Evolutionary conservation across 768 basidiomycete genomes (phyloP).

Genomic region (Udeniomyces megalosporus): DNA sequence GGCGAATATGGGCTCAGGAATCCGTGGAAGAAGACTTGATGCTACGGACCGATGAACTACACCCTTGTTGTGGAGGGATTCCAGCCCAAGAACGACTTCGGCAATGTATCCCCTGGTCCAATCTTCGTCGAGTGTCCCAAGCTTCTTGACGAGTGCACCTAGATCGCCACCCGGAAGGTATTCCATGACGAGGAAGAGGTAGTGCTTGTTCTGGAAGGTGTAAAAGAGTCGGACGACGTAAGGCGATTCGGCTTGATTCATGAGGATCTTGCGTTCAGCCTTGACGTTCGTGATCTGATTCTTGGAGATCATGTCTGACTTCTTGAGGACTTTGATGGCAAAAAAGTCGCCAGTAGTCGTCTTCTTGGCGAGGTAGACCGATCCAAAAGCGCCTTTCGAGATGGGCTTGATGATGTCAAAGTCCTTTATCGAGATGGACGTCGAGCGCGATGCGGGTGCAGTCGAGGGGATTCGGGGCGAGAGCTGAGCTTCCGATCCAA

Average conservation of each 20-base stretch:
- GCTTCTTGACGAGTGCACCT: conserved; percentile 84
- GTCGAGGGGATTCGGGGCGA: conserved; percentile 75
- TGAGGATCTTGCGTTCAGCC: conserved; percentile 96
- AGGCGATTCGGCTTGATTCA: conserved; percentile 97
- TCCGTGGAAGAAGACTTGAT: conserved; percentile 13
- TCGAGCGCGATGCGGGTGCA: conserved; percentile 59
- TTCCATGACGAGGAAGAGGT: conserved; percentile 97
- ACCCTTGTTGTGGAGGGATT: conserved; percentile 88
- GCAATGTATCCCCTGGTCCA: conserved; percentile 96
- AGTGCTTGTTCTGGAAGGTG: conserved; percentile 99
- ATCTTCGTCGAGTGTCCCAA: conserved; percentile 86
- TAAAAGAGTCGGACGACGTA: conserved; percentile 96
- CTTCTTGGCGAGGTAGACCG: conserved; percentile 96
- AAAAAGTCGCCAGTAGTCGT: conserved; percentile 95
- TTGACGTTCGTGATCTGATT: conserved; percentile 99
- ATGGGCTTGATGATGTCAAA: conserved; percentile 99
- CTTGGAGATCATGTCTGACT: conserved; percentile 99
- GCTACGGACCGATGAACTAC: conserved; percentile 94
- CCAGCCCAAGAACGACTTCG: conserved; percentile 83
- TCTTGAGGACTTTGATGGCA: conserved; percentile 99
- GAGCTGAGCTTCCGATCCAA: conserved; percentile 37
- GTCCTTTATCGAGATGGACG: conserved; percentile 88
- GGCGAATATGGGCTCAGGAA: not conserved
- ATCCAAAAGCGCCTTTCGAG: conserved; percentile 95
- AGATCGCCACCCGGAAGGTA: conserved; percentile 76